Percentiles rank a stretch among this genome's conserved stretches.
These are phyloP conservation scores for Fonsecaea monophora DNA, from an alignment of 2,329 filamentous ascomycete species.

Conservation along the genomic window DNA sequence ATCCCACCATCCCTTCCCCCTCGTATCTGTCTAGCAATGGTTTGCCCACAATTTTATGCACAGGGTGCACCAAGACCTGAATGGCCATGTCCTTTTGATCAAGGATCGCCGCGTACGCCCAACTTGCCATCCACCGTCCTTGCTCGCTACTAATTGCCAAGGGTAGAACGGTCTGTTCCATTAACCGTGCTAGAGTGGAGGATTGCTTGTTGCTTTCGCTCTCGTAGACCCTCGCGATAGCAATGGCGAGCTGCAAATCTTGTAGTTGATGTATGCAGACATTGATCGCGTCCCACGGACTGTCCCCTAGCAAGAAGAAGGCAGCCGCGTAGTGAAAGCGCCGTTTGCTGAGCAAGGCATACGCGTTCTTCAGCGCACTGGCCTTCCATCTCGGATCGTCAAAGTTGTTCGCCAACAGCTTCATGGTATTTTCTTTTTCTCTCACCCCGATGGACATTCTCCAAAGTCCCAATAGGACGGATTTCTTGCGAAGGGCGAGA, in stretches of 20 bases:
- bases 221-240: constrained; percentile 85
- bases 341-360: constrained; percentile 87
- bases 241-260: constrained; percentile 87
- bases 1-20: constrained; percentile 58
- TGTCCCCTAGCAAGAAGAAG: constrained; percentile 91
- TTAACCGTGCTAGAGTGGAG: constrained; percentile 72
- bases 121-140: constrained; percentile 84
- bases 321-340: constrained; percentile 94
- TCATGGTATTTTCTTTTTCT: constrained; percentile 81
- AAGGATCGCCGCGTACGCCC: constrained; percentile 88
- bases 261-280: constrained; percentile 86
- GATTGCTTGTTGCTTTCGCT: constrained; percentile 80
- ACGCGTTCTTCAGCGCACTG: constrained; percentile 92
- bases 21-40: constrained; percentile 49
- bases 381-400: constrained; percentile 84
- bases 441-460: constrained; percentile 89
- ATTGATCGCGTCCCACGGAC: constrained; percentile 81
- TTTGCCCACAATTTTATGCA: constrained; percentile 71
- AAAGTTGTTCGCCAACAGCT: constrained; percentile 89
- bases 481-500: constrained; percentile 87
- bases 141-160: constrained; percentile 82
- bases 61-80: constrained; percentile 78
- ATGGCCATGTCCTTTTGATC: constrained; percentile 83
- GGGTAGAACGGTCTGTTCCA: constrained; percentile 80
- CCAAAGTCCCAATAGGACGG: constrained; percentile 89